A percentile compares a stretch with the other conserved stretches of the same genome.
Evolutionary conservation across 805 yeast species (phyloP).

Genomic region (Pichia pseudocactophila): DNA sequence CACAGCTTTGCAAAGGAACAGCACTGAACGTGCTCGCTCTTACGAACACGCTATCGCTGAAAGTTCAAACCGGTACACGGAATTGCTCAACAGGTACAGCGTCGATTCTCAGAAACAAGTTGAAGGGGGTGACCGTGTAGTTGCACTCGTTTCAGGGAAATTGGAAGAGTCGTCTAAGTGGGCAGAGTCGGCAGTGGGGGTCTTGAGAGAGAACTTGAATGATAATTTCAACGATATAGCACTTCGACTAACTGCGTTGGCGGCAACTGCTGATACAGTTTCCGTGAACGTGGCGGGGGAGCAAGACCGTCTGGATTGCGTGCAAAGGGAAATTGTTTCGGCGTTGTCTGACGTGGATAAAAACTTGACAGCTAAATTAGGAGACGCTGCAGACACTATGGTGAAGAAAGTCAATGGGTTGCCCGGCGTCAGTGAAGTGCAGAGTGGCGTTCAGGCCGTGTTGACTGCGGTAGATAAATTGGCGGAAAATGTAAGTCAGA

Average conservation of each 20-base stretch:
- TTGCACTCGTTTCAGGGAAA: no score
- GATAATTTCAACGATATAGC: slow-evolving; percentile 4
- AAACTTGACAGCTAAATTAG: background rate
- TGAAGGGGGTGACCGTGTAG: no score
- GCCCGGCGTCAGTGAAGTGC: background rate
- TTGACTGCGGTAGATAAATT: no score
- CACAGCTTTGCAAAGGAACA: slow-evolving; percentile 18
- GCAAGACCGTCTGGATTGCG: background rate
- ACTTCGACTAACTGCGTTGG: background rate
- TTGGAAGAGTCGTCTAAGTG: no score
- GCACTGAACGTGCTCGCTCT: slow-evolving; percentile 11
- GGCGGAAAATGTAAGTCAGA: no score
- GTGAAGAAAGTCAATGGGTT: background rate
- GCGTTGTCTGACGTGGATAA: slow-evolving; percentile 6
- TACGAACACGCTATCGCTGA: slow-evolving; percentile 9
- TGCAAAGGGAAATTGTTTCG: background rate
- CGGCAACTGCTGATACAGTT: background rate
- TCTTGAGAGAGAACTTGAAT: background rate
- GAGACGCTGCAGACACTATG: background rate
- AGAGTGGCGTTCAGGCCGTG: no score
- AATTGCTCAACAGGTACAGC: no score
- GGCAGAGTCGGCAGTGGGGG: background rate
- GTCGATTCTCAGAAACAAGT: no score
- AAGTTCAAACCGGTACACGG: slow-evolving; percentile 4
- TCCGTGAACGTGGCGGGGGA: background rate